Evolutionary conservation across 257 asterid genomes (phyloP), one percentile per base, ranked within the genome.

Genomic region (Solanum megistacrolobum): DNA sequence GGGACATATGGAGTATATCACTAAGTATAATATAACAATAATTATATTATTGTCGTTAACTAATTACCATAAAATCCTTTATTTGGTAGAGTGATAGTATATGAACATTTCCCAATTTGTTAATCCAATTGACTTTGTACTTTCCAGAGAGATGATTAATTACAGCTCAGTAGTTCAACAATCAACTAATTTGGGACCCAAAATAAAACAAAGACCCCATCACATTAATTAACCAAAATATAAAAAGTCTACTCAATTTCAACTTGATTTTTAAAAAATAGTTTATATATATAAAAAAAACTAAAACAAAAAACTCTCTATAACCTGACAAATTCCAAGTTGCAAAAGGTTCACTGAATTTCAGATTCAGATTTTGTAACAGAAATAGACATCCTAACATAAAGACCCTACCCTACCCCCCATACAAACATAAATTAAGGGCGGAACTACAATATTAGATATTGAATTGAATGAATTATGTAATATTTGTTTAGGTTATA

Each of bases 301-400:
- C n/a, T 7, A 38, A 0, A 38, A 12, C 23, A 74, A 41, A 2
- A 78, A n/a, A 13, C 35, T 41, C 66, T 27, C 1, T 7, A 27
- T 7, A 2, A 81, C 16, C 68, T 43, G 39, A 10, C 39, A 43
- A 81, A 46, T 27, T 20, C 27, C 85, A 46, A 81, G 85, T 46
- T 81, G 85, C 68, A 81, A 81, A 81, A 81, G 68, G 41, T 81
- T 27, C 66, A 81, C 5, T 81, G 85, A 46, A 81, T 46, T 43
- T 43, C 84, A 25, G 84, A 79, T 79, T 78, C 84, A 25, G 84
- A 79, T 79, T 78, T 43, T 75, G 85, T 9, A 27, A 46, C 85
- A 27, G 9, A 8, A 2, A 46, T 43, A 29, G 27, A 43, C 39
- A 13, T 43, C 14, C 38, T 14, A 41, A 41, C 8, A 79, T 14